Base-by-base conservation (phyloP, 2,329 filamentous ascomycete genomes). In the Hypoxylon sp. region DNA sequence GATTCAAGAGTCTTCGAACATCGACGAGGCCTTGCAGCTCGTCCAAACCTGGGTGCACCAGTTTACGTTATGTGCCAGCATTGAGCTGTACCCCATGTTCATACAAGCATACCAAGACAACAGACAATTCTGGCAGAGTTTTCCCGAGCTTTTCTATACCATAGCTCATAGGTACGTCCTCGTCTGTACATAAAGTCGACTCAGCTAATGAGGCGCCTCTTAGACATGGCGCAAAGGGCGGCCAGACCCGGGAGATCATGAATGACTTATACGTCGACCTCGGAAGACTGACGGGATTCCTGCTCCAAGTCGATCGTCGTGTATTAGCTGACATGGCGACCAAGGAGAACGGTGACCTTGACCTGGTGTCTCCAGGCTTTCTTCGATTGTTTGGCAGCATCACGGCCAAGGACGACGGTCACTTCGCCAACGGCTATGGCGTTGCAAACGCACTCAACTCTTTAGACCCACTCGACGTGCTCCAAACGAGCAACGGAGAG, bases 31-130 rank as follows among this genome's bases (percentile, higher is more conserved):
- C 20, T 69, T 85, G 17, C 66, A 72, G 15, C 72, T 73, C 46
- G 55, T 88, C 11, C 72, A 77, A 15, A 70, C 72, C 4, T 88
- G 84, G 83, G 75, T 86, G 20, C 74, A 78, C 6, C 71, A 69
- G 13, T 85, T 80, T 67, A 63, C 86, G 18, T 61, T 59, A 18
- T 81, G 76, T 62, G 75, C 76, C 29, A 69, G 66, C 27, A 64
- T 66, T 17, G 72, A 73, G 15, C 66, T 75, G 3, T 67, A 71
- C 20, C 68, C 73, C 9, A 65, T 67, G 2, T 74, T 79, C 4
- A 68, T 77, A n/a, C 73, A 79, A 21, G 78, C 79, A 1, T 81
- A 77, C 52, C 71, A 70, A 13, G 73, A 74, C 26, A 73, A 85
- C 55, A 74, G 69, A 27, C 67, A 73, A 3, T 81, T 88, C 62